These are phyloP conservation scores for Leishmania tarentolae DNA, from an alignment of 208 protist species.

Conservation along the genomic window DNA sequence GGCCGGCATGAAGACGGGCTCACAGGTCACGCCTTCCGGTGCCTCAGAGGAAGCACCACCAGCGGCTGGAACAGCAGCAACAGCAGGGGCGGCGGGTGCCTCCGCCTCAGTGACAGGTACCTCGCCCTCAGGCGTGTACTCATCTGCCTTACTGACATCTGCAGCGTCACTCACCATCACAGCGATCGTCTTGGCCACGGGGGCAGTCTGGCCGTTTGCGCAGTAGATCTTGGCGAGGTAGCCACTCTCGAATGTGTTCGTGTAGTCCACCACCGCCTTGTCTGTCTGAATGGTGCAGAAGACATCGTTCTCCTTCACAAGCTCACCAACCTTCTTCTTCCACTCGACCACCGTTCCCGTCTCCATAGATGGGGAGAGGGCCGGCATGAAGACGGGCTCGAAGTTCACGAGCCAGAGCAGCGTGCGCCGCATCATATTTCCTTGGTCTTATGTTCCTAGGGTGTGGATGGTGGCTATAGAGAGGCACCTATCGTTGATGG, in stretches of 20 bases:
- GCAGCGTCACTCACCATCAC: constrained; percentile 86
- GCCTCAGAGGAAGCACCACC: constrained; percentile 7
- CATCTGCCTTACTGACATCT: constrained; percentile 84
- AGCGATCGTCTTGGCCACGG: constrained; percentile 84
- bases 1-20: constrained; percentile 87
- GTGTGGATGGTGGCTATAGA: not conserved
- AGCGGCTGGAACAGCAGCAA: not conserved
- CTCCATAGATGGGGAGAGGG: constrained; percentile 91
- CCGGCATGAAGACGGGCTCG: constrained; percentile 86
- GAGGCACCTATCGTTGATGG: not conserved
- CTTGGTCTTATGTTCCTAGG: not conserved
- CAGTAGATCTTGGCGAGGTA: constrained; percentile 96
- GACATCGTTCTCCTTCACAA: constrained; percentile 93
- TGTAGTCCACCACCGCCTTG: constrained; percentile 97
- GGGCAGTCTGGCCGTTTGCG: constrained; percentile 70
- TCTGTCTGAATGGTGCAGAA: constrained; percentile 96
- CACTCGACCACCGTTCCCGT: constrained; percentile 84
- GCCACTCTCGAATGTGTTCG: constrained; percentile 92
- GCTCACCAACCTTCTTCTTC: constrained; percentile 93
- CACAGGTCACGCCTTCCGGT: constrained; percentile 57
- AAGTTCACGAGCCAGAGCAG: constrained; percentile 71
- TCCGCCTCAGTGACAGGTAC: not conserved
- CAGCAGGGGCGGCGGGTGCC: constrained; percentile 6
- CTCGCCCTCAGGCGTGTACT: constrained; percentile 18
- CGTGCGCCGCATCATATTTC: constrained; percentile 77